These are phyloP conservation scores for Tephrocybe rancida DNA, from an alignment of 768 basidiomycete species.

Conservation along the genomic window DNA sequence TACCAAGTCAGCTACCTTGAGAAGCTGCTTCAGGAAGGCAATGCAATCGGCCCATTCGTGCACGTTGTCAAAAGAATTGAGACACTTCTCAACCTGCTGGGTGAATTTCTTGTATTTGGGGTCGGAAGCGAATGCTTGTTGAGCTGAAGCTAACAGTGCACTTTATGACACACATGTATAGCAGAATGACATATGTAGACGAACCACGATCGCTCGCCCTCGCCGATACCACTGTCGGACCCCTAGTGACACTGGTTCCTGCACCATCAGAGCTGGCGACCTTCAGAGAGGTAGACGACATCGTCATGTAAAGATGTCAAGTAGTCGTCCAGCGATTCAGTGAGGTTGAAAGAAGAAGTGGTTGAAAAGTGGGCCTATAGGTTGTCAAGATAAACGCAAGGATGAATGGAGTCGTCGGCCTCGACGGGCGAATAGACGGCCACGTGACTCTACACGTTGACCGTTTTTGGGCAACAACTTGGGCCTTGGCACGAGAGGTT, in stretches of 20 bases:
- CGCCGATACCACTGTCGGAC: slow-evolving; percentile 41
- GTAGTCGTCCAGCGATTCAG: slow-evolving; percentile 20
- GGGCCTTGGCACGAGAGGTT: background rate
- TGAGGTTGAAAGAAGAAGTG: slow-evolving; percentile 11
- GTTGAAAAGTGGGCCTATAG: slow-evolving; percentile 8
- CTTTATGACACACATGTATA: background rate
- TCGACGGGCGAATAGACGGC: background rate
- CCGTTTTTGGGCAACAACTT: background rate
- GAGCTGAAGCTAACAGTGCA: slow-evolving; percentile 40
- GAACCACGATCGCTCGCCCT: slow-evolving; percentile 54
- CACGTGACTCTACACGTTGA: slow-evolving; percentile 19
- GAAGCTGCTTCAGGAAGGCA: slow-evolving; percentile 90
- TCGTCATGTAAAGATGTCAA: slow-evolving; percentile 2
- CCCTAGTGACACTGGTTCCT: slow-evolving; percentile 36
- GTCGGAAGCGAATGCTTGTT: slow-evolving; percentile 70
- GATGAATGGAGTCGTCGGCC: background rate
- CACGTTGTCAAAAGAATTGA: slow-evolving; percentile 92
- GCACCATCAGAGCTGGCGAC: slow-evolving; percentile 33
- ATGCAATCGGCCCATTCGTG: slow-evolving; percentile 99
- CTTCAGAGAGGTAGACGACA: slow-evolving; percentile 25
- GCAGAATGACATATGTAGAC: slow-evolving; percentile 22
- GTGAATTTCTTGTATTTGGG: slow-evolving; percentile 95
- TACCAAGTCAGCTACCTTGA: slow-evolving; percentile 61
- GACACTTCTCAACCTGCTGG: slow-evolving; percentile 88
- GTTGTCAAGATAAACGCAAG: background rate